These are phyloP conservation scores for Craterostigma plantagineum DNA, from an alignment of 257 asterid genomes.

Conservation along the genomic window DNA sequence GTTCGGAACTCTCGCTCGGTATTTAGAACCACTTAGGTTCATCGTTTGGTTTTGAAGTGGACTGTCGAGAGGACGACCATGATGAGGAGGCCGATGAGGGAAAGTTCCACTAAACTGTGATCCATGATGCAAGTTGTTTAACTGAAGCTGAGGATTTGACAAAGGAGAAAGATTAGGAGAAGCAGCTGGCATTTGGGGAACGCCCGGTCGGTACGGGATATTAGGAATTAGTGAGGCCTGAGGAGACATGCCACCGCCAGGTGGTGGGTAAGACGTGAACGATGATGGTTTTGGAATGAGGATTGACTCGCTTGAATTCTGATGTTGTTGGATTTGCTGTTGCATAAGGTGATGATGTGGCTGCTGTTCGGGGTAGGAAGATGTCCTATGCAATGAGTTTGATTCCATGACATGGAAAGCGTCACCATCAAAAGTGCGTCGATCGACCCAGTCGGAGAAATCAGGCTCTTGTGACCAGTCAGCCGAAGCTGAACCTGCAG, in stretches of 20 bases:
- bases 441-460: conserved; percentile 37
- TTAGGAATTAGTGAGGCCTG: conserved; percentile 55
- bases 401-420: conserved; percentile 25
- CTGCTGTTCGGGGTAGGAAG: conserved; percentile 75
- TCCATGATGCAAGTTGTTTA: conserved; percentile 32
- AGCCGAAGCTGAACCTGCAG: conserved; percentile 70
- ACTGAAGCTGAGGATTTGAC: conserved; percentile 36
- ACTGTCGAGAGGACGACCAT: conserved; percentile 32
- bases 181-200: conserved; percentile 27
- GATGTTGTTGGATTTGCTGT: conserved; percentile 35
- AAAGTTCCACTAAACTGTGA: conserved; percentile 50
- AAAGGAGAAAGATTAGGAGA: conserved; percentile 41
- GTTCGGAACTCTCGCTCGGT: conserved; percentile 39
- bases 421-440: conserved; percentile 33
- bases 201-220: no score
- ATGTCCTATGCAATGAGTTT: conserved; percentile 48
- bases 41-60: conserved; percentile 49
- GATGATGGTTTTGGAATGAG: conserved; percentile 44
- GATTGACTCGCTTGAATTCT: conserved; percentile 53
- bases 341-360: conserved; percentile 48
- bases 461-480: conserved; percentile 59
- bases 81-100: conserved; percentile 53
- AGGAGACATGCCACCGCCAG: conserved; percentile 48
- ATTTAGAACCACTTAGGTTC: conserved; percentile 26
- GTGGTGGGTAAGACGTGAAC: conserved; percentile 64